Percentiles rank a stretch among this genome's conserved stretches.
phyloP scores from a whole-genome alignment of 352 stramenopile genomes.

The Thalassiosira hispida region DNA sequence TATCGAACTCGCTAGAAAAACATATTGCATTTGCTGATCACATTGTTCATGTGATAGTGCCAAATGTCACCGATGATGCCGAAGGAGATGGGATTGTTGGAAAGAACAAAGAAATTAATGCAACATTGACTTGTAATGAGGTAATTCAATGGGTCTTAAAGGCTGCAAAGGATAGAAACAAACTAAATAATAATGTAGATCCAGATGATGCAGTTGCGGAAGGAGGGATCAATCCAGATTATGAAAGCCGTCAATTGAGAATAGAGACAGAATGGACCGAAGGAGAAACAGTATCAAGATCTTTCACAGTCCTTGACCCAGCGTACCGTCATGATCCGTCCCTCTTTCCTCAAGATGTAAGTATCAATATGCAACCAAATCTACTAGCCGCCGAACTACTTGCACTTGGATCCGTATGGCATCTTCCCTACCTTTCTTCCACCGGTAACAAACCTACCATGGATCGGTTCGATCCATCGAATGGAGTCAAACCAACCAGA shows the following conservation, averaged over 20 bases:
- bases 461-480: conserved; percentile 50
- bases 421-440: conserved; percentile 41
- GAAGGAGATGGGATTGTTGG: not conserved
- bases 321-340: conserved; percentile 51
- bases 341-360: conserved; percentile 18
- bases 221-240: not conserved
- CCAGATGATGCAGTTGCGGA: not conserved
- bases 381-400: conserved; percentile 65
- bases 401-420: conserved; percentile 70
- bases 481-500: conserved; percentile 62
- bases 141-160: conserved; percentile 38
- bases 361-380: conserved; percentile 3
- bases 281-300: conserved; percentile 20
- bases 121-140: conserved; percentile 26
- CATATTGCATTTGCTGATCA: conserved; percentile 42
- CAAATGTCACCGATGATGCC: conserved; percentile 8
- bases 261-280: conserved; percentile 38
- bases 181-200: not conserved
- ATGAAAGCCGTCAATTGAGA: conserved; percentile 5
- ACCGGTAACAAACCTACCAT: not conserved
- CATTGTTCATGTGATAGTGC: conserved; percentile 48
- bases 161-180: conserved; percentile 1
- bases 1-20: conserved; percentile 11
- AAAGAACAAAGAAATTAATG: not conserved
- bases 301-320: conserved; percentile 30